Percentiles rank a stretch among this genome's conserved stretches.
phyloP scores from a whole-genome alignment of 257 asterid genomes.

The Cruciata laevipes region DNA sequence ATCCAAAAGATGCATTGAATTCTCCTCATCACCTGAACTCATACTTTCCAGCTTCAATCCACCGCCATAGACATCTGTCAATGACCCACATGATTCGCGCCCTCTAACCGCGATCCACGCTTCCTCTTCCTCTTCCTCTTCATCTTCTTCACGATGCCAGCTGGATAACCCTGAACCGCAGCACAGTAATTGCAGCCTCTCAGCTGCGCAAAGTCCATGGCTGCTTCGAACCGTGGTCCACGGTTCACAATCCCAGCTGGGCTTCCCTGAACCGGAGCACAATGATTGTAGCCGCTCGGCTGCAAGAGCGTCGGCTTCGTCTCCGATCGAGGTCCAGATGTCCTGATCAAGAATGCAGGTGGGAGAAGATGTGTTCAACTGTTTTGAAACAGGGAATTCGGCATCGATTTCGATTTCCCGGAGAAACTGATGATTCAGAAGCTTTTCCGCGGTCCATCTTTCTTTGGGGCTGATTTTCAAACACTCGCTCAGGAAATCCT shows the following conservation, averaged over 20 bases:
- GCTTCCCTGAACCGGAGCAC: slow-evolving; percentile 19
- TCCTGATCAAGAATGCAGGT: slow-evolving; percentile 68
- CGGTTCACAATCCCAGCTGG: slow-evolving; percentile 26
- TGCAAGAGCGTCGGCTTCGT: slow-evolving; percentile 22
- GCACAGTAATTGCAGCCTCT: neutral
- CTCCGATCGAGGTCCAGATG: slow-evolving; percentile 51
- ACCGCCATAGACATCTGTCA: slow-evolving; percentile 13
- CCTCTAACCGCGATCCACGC: neutral
- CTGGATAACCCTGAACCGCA: neutral
- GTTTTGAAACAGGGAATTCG: neutral
- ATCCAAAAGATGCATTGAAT: slow-evolving; percentile 6
- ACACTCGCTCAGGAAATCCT: slow-evolving; percentile 64
- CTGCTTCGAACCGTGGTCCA: slow-evolving; percentile 49
- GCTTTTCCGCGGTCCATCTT: slow-evolving; percentile 60
- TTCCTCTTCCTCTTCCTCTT: slow-evolving; percentile 3
- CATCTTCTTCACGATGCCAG: neutral
- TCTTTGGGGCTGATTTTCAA: slow-evolving; percentile 39
- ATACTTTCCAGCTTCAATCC: slow-evolving; percentile 14
- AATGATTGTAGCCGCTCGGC: slow-evolving; percentile 23
- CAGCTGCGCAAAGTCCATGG: neutral
- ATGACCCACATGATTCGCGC: slow-evolving; percentile 8
- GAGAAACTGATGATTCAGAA: slow-evolving; percentile 57
- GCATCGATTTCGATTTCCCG: neutral
- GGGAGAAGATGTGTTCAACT: slow-evolving; percentile 35
- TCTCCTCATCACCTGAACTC: slow-evolving; percentile 6